A percentile compares a stretch with the other conserved stretches of the same genome.
phyloP scores from a whole-genome alignment of 1,139 yeast species.

The Arxiozyma bovina region DNA sequence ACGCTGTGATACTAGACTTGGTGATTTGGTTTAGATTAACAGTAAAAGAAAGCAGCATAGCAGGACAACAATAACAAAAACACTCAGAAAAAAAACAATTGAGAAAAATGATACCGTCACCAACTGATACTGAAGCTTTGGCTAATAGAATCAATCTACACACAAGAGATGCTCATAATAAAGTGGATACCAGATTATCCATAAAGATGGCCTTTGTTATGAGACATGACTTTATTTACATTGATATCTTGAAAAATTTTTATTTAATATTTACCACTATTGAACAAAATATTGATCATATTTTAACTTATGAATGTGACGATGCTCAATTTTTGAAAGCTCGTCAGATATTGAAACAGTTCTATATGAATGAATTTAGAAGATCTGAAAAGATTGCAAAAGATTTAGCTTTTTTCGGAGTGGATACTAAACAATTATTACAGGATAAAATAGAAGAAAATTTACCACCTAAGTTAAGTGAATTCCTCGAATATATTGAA shows the following conservation, averaged over 20 bases:
- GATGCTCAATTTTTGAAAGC: constrained; percentile 31
- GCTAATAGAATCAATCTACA: constrained; percentile 70
- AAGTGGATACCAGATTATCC: constrained; percentile 60
- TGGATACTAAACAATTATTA: background rate
- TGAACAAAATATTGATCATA: constrained; percentile 59
- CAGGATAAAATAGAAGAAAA: background rate
- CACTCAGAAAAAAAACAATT: background rate
- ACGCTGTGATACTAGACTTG: background rate
- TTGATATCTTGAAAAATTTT: constrained; percentile 73
- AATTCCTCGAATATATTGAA: constrained; percentile 52
- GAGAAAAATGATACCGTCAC: constrained; percentile 46
- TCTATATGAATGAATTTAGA: constrained; percentile 67
- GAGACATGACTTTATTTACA: constrained; percentile 63
- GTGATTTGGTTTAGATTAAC: too few species aligned
- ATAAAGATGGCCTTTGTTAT: constrained; percentile 67
- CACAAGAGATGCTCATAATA: constrained; percentile 59
- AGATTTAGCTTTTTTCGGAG: constrained; percentile 53
- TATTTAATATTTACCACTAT: constrained; percentile 67
- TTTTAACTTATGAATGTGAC: constrained; percentile 33
- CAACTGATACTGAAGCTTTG: constrained; percentile 68
- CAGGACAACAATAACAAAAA: background rate
- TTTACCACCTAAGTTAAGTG: constrained; percentile 50
- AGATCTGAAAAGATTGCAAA: constrained; percentile 49
- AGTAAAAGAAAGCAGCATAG: too few species aligned
- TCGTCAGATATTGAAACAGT: constrained; percentile 34